phyloP scores from a whole-genome alignment of 306 rosid species.

The Glycyrrhiza uralensis region DNA sequence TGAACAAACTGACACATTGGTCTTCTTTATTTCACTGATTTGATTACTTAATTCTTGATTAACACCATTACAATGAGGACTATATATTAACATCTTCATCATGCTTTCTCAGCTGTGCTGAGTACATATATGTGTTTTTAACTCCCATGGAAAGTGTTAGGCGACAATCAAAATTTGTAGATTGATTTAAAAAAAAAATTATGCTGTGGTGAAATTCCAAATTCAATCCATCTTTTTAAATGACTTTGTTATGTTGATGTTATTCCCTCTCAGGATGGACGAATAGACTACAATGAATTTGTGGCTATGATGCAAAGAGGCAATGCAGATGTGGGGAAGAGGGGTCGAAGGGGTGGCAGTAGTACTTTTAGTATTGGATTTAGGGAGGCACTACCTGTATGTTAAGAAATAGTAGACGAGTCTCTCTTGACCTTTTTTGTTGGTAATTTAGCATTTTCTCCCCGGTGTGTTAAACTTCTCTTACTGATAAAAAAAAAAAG shows the following conservation, averaged over 20 bases:
- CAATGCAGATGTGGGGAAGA: conserved; percentile 55
- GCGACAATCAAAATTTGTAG: too few relatives aligned
- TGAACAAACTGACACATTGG: too few relatives aligned
- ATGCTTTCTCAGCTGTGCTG: too few relatives aligned
- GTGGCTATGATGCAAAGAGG: conserved; percentile 92
- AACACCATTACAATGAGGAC: too few relatives aligned
- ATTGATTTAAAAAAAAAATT: too few relatives aligned
- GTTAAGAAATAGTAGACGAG: conserved; percentile 34
- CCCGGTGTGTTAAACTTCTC: neutral
- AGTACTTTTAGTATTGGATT: conserved; percentile 63
- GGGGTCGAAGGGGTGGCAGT: conserved; percentile 41
- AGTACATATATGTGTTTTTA: neutral
- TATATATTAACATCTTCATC: neutral
- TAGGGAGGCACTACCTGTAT: conserved; percentile 70
- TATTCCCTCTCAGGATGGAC: conserved; percentile 65
- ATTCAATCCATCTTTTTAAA: neutral
- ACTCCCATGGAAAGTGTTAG: neutral
- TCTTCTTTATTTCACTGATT: neutral
- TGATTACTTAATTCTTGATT: neutral
- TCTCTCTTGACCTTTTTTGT: conserved; percentile 14
- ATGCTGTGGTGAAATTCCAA: neutral
- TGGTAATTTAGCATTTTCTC: conserved; percentile 24
- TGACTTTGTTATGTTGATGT: neutral
- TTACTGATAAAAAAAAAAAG: too few relatives aligned
- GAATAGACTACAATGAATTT: conserved; percentile 88